Evolutionary conservation across 2,329 filamentous ascomycete genomes (phyloP), one percentile per base, ranked within the genome.

Genomic region (Apiospora pterosperma): DNA sequence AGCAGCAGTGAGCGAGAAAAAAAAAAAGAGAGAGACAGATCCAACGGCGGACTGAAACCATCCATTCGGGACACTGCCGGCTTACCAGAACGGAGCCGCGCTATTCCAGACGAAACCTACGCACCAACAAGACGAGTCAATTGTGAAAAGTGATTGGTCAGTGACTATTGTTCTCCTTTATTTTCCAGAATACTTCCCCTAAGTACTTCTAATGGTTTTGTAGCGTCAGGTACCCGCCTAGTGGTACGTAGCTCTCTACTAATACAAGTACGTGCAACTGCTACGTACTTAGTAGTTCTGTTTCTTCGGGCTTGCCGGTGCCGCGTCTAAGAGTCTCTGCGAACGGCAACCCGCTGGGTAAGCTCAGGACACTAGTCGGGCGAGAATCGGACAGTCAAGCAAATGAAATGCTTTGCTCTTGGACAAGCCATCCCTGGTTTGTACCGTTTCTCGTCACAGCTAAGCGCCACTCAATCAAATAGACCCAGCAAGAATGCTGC

Each of bases 1-100:
- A 55, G 48, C 28, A 55, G 19, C 25, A 19, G 34, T 10, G 28
- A 55, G 42, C 21, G n/a, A 23, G n/a, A 11, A 4, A 11, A 11
- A 4, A 25, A 5, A 31, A 52, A 28, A 31, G n/a, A 52, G 5
- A 55, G 48, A 55, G 48, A 55, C 48, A 55, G 28, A 55, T 55
- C 28, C 48, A 55, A 55, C 48, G 48, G 48, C 28, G 48, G 48
- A 55, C 48, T 55, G 39, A 39, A 31, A 19, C 60, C 39, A 28
- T 23, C 60, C 60, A 62, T 42, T 62, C 60, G 60, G 60, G 60
- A 62, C 39, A 10, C 60, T 62, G 60, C 60, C 60, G 60, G 38
- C 23, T 42, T 42, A 12, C 39, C 25, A 62, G n/a, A 34, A 62
- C 41, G 60, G 60, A 36, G 60, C 60, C 60, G 25, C 59, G 38